Evolutionary conservation across 495 filamentous ascomycete genomes (phyloP), one percentile per base, ranked within the genome.

Genomic region (Talaromyces stipitatus): DNA sequence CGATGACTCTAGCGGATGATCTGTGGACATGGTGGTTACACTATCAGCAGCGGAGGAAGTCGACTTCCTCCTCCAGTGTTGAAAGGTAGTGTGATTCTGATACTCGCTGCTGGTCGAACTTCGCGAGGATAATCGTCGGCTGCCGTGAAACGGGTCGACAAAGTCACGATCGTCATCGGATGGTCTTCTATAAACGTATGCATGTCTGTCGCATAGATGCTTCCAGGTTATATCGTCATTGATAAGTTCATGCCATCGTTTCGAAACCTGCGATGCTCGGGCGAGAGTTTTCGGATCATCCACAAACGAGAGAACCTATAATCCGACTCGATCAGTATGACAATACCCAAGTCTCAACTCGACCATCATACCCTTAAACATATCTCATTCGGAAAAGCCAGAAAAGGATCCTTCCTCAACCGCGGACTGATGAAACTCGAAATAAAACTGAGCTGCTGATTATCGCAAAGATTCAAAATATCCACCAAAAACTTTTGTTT

Each of bases 221-320:
- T 95, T 96, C 94, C 94, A 98, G 2, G 95, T 95, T 67, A 96
- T 91, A 72, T 98, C 94, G 64, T 98, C 94, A 63, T 85, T 91
- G 43, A 97, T 74, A 3, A 98, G 77, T 64, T 95, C 89, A n/a
- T 87, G 82, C 94, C 94, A 98, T 60, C 90, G 81, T 46, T 83
- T 81, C 47, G 92, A 97, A 28, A 97, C 94, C 68, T 97, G 92
- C 33, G 91, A 95, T 43, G 94, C 86, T 67, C 94, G 81, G 28
- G 90, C 92, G 16, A 98, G 82, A 3, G 94, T 92, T 67, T 89
- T 90, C 0, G 92, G 89, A 62, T 97, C 92, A 62, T 97, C 95
- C 62, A 98, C 88, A 65, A 91, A 97, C 20, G 91, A 92, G 28
- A 97, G 81, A 56, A 96, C 88, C 87, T 94, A 66, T 51, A 29